Evolutionary conservation across 371 early-diverging fungal genomes (phyloP).

Genomic region (Mortierella polycephala): DNA sequence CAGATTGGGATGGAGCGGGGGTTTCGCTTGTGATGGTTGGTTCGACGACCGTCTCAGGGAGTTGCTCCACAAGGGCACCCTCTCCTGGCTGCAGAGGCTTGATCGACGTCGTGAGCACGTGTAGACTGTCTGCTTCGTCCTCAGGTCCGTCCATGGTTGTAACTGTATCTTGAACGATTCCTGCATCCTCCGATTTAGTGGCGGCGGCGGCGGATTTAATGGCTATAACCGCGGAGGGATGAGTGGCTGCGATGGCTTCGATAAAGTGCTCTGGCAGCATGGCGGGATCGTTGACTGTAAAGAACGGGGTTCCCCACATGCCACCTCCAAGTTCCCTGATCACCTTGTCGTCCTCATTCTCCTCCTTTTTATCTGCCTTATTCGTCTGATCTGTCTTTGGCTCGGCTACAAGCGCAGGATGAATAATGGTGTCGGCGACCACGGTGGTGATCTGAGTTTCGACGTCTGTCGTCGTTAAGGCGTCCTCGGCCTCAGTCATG

Average conservation of each 20-base stretch:
- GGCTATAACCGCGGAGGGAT: not conserved
- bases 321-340: conserved; percentile 27
- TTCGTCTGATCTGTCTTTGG: conserved; percentile 2
- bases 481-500: not conserved
- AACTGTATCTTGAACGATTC: conserved; percentile 15
- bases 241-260: conserved; percentile 9
- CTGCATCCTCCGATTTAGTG: not conserved
- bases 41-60: conserved; percentile 13
- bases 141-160: conserved; percentile 26
- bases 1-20: not conserved
- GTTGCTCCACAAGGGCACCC: conserved; percentile 26
- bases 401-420: too few relatives aligned
- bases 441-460: not conserved
- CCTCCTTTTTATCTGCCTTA: conserved; percentile 9
- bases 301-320: conserved; percentile 40
- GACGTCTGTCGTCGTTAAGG: not conserved
- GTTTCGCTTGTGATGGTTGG: not conserved
- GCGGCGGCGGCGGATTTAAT: not conserved
- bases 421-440: too few relatives aligned
- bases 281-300: conserved; percentile 30
- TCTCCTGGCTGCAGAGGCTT: conserved; percentile 22
- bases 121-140: conserved; percentile 14
- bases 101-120: conserved; percentile 23
- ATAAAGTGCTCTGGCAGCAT: conserved; percentile 31
- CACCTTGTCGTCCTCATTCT: conserved; percentile 39